Conservation (phyloP, 2,329 filamentous ascomycete species). For the Aspergillus pseudoglaucus region DNA sequence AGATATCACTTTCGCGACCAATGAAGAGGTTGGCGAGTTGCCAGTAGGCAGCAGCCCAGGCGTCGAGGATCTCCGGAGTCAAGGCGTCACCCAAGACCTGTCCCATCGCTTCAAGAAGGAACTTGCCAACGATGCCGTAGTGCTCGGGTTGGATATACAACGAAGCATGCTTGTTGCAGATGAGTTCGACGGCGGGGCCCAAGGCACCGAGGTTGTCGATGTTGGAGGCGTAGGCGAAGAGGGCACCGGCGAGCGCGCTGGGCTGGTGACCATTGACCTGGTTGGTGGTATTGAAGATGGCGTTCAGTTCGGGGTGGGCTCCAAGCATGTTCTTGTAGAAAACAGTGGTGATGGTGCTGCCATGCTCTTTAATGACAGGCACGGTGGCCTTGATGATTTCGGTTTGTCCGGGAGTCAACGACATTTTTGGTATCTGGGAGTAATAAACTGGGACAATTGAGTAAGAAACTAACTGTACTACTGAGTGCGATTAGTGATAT, state of each 20-base stretch:
- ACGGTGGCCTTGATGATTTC: conserved; percentile 64
- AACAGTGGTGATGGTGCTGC: conserved; percentile 59
- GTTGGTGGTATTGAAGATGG: conserved; percentile 65
- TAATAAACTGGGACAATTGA: no score
- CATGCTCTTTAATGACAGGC: conserved; percentile 61
- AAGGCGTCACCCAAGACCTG: conserved; percentile 61
- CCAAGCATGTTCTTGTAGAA: conserved; percentile 66
- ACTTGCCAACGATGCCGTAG: conserved; percentile 64
- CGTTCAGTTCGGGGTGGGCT: conserved; percentile 60
- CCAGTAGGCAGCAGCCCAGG: conserved; percentile 68
- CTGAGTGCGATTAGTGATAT: no score
- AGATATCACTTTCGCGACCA: conserved; percentile 57
- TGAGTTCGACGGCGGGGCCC: conserved; percentile 54
- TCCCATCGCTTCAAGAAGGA: conserved; percentile 61
- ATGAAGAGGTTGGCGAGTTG: conserved; percentile 69
- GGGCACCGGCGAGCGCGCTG: conserved; percentile 60
- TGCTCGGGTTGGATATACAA: conserved; percentile 63
- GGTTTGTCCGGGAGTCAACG: conserved; percentile 55
- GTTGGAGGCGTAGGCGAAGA: conserved; percentile 65
- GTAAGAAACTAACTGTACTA: no score
- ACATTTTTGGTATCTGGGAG: not conserved
- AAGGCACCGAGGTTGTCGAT: conserved; percentile 62
- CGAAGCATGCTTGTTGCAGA: conserved; percentile 70
- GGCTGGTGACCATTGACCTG: conserved; percentile 64
- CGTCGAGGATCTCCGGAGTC: conserved; percentile 57